Evolutionary conservation across 345 rosid species (phyloP).

Genomic region (Bruguiera sexangula): DNA sequence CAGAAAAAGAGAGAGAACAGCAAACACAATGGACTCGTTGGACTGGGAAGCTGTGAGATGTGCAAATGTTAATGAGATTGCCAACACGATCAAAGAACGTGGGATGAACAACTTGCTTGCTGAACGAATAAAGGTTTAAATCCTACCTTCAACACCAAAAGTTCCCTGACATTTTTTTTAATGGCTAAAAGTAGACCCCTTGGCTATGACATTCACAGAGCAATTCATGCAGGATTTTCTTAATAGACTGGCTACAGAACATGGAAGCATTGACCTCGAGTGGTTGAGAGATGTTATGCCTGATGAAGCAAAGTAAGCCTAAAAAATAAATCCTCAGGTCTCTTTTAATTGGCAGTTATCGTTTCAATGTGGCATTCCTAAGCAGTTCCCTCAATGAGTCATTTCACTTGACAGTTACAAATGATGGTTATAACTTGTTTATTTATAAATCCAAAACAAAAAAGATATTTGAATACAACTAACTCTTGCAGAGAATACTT

Average conservation of each 20-base stretch:
- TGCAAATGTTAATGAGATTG: slow-evolving; percentile 27
- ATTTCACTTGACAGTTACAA: neutral
- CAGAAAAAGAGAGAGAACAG: slow-evolving; percentile 18
- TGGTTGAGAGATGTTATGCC: slow-evolving; percentile 66
- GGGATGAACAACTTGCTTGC: slow-evolving; percentile 34
- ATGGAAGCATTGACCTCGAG: slow-evolving; percentile 60
- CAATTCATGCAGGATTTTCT: slow-evolving; percentile 43
- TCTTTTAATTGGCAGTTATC: neutral
- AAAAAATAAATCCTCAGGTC: no score
- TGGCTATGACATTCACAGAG: no score
- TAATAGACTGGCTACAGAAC: slow-evolving; percentile 22
- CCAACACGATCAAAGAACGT: slow-evolving; percentile 30
- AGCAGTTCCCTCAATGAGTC: neutral
- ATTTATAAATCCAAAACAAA: no score
- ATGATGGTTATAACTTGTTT: no score
- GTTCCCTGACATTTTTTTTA: no score
- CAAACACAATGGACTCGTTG: slow-evolving; percentile 27
- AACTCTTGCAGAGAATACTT: slow-evolving; percentile 45
- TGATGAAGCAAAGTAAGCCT: slow-evolving; percentile 50
- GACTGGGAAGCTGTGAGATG: slow-evolving; percentile 34
- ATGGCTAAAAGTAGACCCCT: no score
- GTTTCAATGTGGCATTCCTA: neutral
- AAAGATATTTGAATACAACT: no score
- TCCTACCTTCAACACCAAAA: no score
- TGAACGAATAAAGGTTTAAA: slow-evolving; percentile 24